phyloP scores from a whole-genome alignment of 441 rosid species.

The Populus hybrid region DNA sequence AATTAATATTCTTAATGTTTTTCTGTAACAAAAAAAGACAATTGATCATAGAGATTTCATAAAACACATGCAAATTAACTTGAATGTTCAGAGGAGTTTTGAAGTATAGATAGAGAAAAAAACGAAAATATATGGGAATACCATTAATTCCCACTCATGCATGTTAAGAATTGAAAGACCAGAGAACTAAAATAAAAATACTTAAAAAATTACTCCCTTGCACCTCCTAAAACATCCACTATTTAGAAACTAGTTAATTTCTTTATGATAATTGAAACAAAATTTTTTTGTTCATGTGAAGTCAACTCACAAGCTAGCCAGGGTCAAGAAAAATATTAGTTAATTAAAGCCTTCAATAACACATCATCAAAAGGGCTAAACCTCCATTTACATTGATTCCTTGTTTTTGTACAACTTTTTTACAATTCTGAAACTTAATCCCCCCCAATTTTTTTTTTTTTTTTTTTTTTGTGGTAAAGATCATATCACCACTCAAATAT shows the following conservation, averaged over 20 bases:
- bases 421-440: not conserved
- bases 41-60: too few species aligned
- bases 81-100: too few species aligned
- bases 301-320: not conserved
- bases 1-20: too few species aligned
- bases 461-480: not conserved
- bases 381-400: not conserved
- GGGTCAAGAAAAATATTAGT: not conserved
- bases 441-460: not conserved
- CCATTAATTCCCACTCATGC: too few species aligned
- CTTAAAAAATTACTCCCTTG: too few species aligned
- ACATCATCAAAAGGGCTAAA: not conserved
- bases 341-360: not conserved
- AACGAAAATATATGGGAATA: too few species aligned
- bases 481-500: not conserved
- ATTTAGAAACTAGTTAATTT: too few species aligned
- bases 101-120: too few species aligned
- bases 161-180: too few species aligned
- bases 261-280: not conserved
- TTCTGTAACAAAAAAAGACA: too few species aligned
- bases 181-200: too few species aligned
- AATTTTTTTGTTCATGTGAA: not conserved
- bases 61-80: too few species aligned
- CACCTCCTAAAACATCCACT: not conserved
- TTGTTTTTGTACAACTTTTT: not conserved